Conservation (phyloP, 371 early-diverging fungal species). For the Funneliformis caledonium region DNA sequence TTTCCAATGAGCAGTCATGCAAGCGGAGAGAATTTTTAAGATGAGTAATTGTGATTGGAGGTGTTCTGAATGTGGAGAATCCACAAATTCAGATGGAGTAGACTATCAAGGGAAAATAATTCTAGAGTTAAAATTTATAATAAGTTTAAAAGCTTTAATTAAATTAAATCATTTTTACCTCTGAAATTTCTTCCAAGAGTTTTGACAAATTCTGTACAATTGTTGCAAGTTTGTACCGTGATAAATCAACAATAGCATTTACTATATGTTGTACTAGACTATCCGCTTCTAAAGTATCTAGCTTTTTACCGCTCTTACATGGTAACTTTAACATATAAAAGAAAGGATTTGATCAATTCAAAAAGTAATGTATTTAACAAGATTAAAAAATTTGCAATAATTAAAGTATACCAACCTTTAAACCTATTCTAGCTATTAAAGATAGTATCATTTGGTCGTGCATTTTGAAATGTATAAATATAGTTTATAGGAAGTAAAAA, state of each 20-base stretch:
- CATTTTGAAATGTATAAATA: not conserved
- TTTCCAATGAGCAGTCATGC: slow-evolving; percentile 77
- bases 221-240: slow-evolving; percentile 62
- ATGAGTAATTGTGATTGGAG: slow-evolving; percentile 77
- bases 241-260: slow-evolving; percentile 66
- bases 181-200: slow-evolving; percentile 63
- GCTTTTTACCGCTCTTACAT: slow-evolving; percentile 56
- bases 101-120: slow-evolving; percentile 40
- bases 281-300: slow-evolving; percentile 66
- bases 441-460: not conserved
- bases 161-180: slow-evolving; percentile 51
- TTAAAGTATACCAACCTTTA: not conserved
- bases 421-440: not conserved
- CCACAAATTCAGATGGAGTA: slow-evolving; percentile 54
- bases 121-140: slow-evolving; percentile 23
- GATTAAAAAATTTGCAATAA: not conserved
- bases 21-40: slow-evolving; percentile 70
- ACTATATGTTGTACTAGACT: slow-evolving; percentile 72
- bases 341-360: not conserved
- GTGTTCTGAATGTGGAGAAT: slow-evolving; percentile 57
- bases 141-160: slow-evolving; percentile 9
- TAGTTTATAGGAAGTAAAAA: not conserved
- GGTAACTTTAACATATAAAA: slow-evolving; percentile 53
- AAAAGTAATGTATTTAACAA: not conserved
- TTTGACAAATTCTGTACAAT: slow-evolving; percentile 60